Evolutionary conservation across 306 rosid genomes (phyloP), one percentile per base, ranked within the genome.

Genomic region (Rosa multiflora): DNA sequence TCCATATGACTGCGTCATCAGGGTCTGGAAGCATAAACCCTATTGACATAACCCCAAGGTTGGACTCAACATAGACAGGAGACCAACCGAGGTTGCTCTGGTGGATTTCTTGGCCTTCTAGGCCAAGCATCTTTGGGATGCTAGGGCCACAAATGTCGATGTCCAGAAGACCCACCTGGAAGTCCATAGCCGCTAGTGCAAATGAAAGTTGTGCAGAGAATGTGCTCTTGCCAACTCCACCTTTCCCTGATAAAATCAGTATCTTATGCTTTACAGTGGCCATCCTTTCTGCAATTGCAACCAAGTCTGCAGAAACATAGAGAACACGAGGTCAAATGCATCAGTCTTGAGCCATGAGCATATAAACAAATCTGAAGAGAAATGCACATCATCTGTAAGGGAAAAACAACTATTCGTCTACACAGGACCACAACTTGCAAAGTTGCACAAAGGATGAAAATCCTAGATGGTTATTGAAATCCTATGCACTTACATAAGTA

Each of bases 81-180:
- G 99, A 95, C 96, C 96, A 95, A 26, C 98, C 99, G 11, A 95
- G 97, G 89, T 90, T 93, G 93, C 99, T 95, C 88, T 90, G 94
- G 81, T 91, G 97, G 80, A 95, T 89, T 73, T 87, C 94, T 81
- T 95, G 96, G 79, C 98, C 93, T 87, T 95, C 97, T 76, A 95
- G 88, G 59, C 96, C 96, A 35, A 95, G 91, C 99, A 93, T 95
- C 87, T 95, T 95, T 18, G 97, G 99, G 80, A 95, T 90, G 85
- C 99, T 93, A 20, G 98, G 99, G 66, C 99, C 99, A 86, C 99
- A 95, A 70, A 95, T 90, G 70, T 95, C 99, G 15, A 95, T 90
- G 82, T 95, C 99, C 40, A 95, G 91, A 81, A 95, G 98, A 79
- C 98, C 99, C 76, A 95, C 98, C 75, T 93, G 97, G 87, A 86